Evolutionary conservation across 2,329 filamentous ascomycete species (phyloP), one percentile per base, ranked within the genome.

Genomic region (Dactylellina leptospora): DNA sequence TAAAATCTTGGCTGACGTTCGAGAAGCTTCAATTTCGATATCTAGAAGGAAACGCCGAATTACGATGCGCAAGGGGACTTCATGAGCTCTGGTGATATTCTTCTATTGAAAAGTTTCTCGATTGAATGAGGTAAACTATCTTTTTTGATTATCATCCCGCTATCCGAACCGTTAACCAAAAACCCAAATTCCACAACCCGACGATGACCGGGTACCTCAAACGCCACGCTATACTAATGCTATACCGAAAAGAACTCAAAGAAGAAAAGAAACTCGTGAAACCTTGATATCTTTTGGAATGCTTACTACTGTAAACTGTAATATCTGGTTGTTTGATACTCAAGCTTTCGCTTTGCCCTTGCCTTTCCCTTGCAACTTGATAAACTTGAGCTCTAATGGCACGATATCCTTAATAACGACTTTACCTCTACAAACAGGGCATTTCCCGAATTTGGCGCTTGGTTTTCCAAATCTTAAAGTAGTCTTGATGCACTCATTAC

Each of bases 381-480:
- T 66, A 28, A 76, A 30, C 33, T 76, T 77, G 22, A 77, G 74
- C 42, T 77, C 75, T 27, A 77, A 72, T 23, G 74, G 69, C 25
- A 77, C 70, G 16, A 77, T 74, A 36, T 77, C 76, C 27, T 75
- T 77, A 10, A 77, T 71, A 27, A 74, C 64, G 11, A 77, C 76
- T 36, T 75, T 77, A 20, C 75, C 74, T 59, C 76, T 73, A 36
- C 76, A 77, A 22, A 77, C 74, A 0, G 76, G 76, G 38, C 76
- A 77, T 25, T 74, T 73, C 3, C 76, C 76, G 38, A 64, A 54
- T 5, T 63, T 66, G 13, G 76, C 75, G 47, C 69, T 63, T 13
- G 74, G 69, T 22, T 71, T 68, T 5, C 73, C 74, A 42, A 75
- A 74, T 48, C 75, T 75, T 18, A 77, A 70, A 1, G 76, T 75